Conservation (phyloP, 2,329 filamentous ascomycete species). For the Paracoccidioides lutzii region DNA sequence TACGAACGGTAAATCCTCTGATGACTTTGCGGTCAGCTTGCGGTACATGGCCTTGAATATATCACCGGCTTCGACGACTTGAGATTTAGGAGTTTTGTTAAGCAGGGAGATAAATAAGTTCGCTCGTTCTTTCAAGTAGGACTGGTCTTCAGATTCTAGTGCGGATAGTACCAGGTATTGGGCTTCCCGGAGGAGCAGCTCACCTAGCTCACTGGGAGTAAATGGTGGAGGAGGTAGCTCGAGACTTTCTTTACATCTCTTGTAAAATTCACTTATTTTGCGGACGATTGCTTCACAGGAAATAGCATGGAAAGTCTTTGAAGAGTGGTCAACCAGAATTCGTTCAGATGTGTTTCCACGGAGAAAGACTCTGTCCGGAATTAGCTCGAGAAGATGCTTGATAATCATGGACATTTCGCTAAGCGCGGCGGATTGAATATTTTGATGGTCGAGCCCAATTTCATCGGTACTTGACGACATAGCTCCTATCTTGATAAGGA, state of each 20-base stretch:
- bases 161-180: constrained; percentile 24
- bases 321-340: not conserved
- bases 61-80: constrained; percentile 21
- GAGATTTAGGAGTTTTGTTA: constrained; percentile 27
- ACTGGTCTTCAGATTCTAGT: constrained; percentile 17
- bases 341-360: not conserved
- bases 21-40: constrained; percentile 13
- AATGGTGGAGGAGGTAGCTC: constrained; percentile 52
- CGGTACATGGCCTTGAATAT: constrained; percentile 25
- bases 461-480: constrained; percentile 13
- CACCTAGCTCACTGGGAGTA: constrained; percentile 41
- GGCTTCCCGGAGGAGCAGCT: constrained; percentile 52
- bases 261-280: constrained; percentile 53
- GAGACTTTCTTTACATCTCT: constrained; percentile 55
- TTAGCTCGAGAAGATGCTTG: constrained; percentile 47
- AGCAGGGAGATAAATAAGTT: constrained; percentile 44
- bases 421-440: constrained; percentile 19
- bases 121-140: constrained; percentile 44
- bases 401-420: constrained; percentile 31
- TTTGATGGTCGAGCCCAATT: constrained; percentile 9
- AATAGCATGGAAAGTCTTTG: constrained; percentile 6
- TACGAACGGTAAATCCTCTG: constrained; percentile 22
- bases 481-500: constrained; percentile 38
- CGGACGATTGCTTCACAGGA: constrained; percentile 39
- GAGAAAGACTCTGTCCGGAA: constrained; percentile 51